Evolutionary conservation across 2,329 filamentous ascomycete genomes (phyloP), one percentile per base, ranked within the genome.

Genomic region (Alternaria gansuensis): DNA sequence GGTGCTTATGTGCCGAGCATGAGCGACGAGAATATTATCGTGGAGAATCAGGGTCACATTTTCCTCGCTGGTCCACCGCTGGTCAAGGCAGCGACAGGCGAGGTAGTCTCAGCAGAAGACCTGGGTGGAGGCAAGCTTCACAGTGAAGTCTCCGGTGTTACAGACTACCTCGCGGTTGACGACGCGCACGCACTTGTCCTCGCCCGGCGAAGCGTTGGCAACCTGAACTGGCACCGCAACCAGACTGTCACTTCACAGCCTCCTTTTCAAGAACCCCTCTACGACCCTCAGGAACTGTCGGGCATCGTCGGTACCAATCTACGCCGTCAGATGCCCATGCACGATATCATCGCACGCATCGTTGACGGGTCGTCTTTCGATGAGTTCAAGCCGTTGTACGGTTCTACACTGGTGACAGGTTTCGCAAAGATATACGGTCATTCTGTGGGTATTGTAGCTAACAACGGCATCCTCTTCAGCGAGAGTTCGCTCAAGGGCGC

Each of bases 21-120:
- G 94, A 94, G 91, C 60, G 95, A 98, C 76, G 95, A 98, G 83
- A 93, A 88, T 75, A 97, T 99, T 78, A 98, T 99, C 65, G 95
- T 98, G 37, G 88, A 92, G 73, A 90, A 93, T 51, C 93, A 97
- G 77, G 94, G 94, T n/a, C 93, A 96, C 67, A 97, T 99, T 75
- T 99, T 98, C 82, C 87, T 99, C 2, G 94, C 94, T 0, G 95
- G 94, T 0, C 94, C 94, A 17, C 94, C 95, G 0, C 84, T 99
- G 1, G 95, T 99, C 63, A 97, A 97, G 80, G 95, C 95, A 8
- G 94, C 94, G 10, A 99, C 95, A 0, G 95, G 94, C 11, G 94
- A 99, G 79, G 88, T 91, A 29, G 93, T 98, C 54, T 92, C 87
- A 41, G 91, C 92, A 7, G 94, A 99, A 77, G 92, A 97, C 33